These are phyloP conservation scores for Phyllosticta citribraziliensis DNA, from an alignment of 2,329 filamentous ascomycete species.

Conservation along the genomic window DNA sequence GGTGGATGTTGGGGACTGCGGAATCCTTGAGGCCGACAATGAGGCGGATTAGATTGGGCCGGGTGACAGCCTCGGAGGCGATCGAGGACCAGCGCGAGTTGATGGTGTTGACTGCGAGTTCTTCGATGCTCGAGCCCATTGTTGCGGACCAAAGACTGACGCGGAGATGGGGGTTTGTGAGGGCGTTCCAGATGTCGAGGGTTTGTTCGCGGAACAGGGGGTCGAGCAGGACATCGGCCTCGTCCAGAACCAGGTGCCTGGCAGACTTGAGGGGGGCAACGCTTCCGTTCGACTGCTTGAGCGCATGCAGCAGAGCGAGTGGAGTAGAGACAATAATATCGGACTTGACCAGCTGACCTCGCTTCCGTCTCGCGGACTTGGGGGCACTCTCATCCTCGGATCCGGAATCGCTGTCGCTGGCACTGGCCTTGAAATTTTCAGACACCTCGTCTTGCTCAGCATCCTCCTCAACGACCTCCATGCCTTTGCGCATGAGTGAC, in stretches of 20 bases:
- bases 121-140: slow-evolving; percentile 88
- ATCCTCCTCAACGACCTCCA: slow-evolving; percentile 48
- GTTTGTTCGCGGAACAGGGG: slow-evolving; percentile 86
- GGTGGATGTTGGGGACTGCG: slow-evolving; percentile 82
- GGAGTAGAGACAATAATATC: slow-evolving; percentile 78
- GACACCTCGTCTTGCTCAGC: slow-evolving; percentile 19
- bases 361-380: slow-evolving; percentile 25
- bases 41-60: slow-evolving; percentile 58
- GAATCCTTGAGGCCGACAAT: slow-evolving; percentile 97
- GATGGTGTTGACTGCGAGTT: slow-evolving; percentile 61
- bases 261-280: slow-evolving; percentile 54
- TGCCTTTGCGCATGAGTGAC: slow-evolving; percentile 75
- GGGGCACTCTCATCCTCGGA: slow-evolving; percentile 26
- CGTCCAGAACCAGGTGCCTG: slow-evolving; percentile 70
- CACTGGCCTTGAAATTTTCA: slow-evolving; percentile 25
- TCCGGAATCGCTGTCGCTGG: slow-evolving; percentile 26
- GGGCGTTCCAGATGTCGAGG: slow-evolving; percentile 70
- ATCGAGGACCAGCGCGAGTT: slow-evolving; percentile 26
- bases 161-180: slow-evolving; percentile 58
- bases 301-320: slow-evolving; percentile 63
- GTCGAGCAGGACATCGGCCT: slow-evolving; percentile 90
- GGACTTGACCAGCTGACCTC: slow-evolving; percentile 52
- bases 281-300: slow-evolving; percentile 42
- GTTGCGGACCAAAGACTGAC: slow-evolving; percentile 92
- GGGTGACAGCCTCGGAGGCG: slow-evolving; percentile 22